Conservation (phyloP, 495 filamentous ascomycete species). For the Niebla homalea region DNA sequence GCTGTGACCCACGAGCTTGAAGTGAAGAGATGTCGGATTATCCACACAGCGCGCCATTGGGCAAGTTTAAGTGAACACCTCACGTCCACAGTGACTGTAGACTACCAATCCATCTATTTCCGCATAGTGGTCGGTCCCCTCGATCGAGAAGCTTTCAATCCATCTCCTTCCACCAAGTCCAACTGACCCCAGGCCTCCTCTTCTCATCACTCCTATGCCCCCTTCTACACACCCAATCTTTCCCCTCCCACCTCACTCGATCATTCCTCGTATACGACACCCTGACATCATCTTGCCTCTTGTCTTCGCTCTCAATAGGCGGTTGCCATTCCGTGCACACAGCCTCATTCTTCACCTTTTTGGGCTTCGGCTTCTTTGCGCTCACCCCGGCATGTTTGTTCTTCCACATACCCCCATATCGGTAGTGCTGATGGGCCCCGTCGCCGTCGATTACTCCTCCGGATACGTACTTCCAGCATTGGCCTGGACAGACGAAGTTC, state of each 20-base stretch:
- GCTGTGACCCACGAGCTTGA: too few relatives aligned
- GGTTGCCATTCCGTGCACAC: neutral
- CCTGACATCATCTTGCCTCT: neutral
- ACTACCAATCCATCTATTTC: too few relatives aligned
- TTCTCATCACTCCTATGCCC: constrained; percentile 8
- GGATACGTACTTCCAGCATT: constrained; percentile 14
- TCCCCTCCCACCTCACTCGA: neutral
- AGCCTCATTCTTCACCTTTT: neutral
- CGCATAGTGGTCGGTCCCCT: too few relatives aligned
- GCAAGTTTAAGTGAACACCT: too few relatives aligned
- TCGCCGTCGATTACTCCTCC: constrained; percentile 11
- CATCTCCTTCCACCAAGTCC: constrained; percentile 10
- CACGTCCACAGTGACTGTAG: too few relatives aligned
- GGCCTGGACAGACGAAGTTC: constrained; percentile 16
- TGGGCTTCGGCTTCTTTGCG: constrained; percentile 11
- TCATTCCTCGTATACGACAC: constrained; percentile 4
- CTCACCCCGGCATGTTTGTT: constrained; percentile 13
- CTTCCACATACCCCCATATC: constrained; percentile 19
- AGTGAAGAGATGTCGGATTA: too few relatives aligned
- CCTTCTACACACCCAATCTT: constrained; percentile 8
- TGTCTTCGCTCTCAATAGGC: neutral
- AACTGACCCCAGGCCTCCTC: neutral
- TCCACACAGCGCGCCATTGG: too few relatives aligned
- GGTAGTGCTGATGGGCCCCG: constrained; percentile 10
- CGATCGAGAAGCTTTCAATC: neutral